These are phyloP conservation scores for Castanea sativa DNA, from an alignment of 306 rosid species.

Conservation along the genomic window DNA sequence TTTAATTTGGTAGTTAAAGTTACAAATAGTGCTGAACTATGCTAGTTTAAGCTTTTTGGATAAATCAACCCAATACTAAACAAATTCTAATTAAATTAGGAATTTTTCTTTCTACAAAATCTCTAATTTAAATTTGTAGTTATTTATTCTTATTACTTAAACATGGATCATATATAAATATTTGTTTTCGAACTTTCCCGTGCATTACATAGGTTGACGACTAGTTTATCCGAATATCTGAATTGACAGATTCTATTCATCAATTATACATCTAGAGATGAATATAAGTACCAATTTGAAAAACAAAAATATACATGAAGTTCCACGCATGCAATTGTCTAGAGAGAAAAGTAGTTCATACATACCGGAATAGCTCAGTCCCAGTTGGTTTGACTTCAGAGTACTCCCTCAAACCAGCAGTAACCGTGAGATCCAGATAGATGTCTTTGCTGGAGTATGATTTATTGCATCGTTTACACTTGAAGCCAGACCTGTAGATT, in stretches of 20 bases:
- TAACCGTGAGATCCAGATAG: conserved; percentile 77
- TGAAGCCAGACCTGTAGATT: conserved; percentile 85
- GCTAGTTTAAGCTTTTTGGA: too few relatives aligned
- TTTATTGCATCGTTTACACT: conserved; percentile 76
- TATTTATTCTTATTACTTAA: too few relatives aligned
- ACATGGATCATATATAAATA: too few relatives aligned
- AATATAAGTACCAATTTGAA: not conserved
- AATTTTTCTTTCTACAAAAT: too few relatives aligned
- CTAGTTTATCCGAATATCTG: not conserved
- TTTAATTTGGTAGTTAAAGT: too few relatives aligned
- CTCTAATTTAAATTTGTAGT: too few relatives aligned
- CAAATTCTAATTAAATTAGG: too few relatives aligned
- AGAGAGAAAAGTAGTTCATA: not conserved
- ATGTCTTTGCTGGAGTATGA: conserved; percentile 76
- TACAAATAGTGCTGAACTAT: too few relatives aligned
- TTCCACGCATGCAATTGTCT: not conserved
- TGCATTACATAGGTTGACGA: too few relatives aligned
- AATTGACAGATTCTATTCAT: conserved; percentile 5
- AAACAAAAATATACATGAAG: not conserved
- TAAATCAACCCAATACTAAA: too few relatives aligned
- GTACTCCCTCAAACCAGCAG: conserved; percentile 70
- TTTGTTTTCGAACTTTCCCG: too few relatives aligned
- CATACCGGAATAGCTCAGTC: conserved; percentile 77
- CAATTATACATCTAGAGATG: conserved; percentile 5
- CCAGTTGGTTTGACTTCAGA: conserved; percentile 63